Conservation (phyloP, 23 red algal species). For the Agarophyton chilense region DNA sequence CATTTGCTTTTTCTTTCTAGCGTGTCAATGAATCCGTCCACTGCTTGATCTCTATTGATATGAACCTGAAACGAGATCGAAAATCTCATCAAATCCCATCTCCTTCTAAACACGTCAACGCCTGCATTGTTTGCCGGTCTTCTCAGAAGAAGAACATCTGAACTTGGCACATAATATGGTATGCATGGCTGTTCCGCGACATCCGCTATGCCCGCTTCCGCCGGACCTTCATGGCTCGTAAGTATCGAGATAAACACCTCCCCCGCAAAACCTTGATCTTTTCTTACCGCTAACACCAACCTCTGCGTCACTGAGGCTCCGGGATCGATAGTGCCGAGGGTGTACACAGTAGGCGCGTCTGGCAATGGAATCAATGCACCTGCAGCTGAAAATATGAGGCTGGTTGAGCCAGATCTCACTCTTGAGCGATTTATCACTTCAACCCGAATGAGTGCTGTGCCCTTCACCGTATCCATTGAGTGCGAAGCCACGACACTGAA, state of each 20-base stretch:
- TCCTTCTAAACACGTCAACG: slow-evolving; percentile 74
- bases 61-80: slow-evolving; percentile 63
- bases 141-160: slow-evolving; percentile 69
- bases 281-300: slow-evolving; percentile 55
- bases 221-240: slow-evolving; percentile 22
- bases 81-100: slow-evolving; percentile 75
- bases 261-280: slow-evolving; percentile 60
- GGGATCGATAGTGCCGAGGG: slow-evolving; percentile 38
- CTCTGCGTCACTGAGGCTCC: slow-evolving; percentile 38
- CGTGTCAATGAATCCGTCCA: slow-evolving; percentile 48
- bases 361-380: slow-evolving; percentile 60
- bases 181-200: slow-evolving; percentile 50
- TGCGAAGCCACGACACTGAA: slow-evolving; percentile 68
- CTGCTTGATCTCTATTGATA: slow-evolving; percentile 21
- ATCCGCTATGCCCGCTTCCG: not conserved
- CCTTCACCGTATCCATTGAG: slow-evolving; percentile 63
- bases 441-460: slow-evolving; percentile 46
- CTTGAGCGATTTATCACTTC: slow-evolving; percentile 44
- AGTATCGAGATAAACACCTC: slow-evolving; percentile 50
- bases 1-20: slow-evolving; percentile 59
- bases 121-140: slow-evolving; percentile 47
- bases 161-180: slow-evolving; percentile 72
- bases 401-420: slow-evolving; percentile 16
- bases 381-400: slow-evolving; percentile 30
- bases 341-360: slow-evolving; percentile 35